Evolutionary conservation across 73 alveolate genomes (phyloP), one percentile per base, ranked within the genome.

Genomic region (Loxodes magnus): DNA sequence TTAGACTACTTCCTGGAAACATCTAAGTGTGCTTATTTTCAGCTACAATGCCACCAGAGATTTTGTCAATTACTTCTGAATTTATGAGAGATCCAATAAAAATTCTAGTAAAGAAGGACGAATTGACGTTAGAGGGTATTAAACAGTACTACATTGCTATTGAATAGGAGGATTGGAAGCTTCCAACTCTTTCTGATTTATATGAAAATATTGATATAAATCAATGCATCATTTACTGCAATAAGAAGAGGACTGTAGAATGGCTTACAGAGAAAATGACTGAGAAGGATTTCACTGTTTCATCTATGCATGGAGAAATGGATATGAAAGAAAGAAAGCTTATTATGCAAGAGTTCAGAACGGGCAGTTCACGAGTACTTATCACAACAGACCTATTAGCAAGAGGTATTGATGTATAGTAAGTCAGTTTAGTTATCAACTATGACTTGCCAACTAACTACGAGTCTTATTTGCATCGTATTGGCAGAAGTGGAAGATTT

Each of bases 401-500:
- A 22, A 87, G 98, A 62, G 98, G 98, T 29, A 63, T 91, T 35
- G 98, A 91, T 71, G 97, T 91, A 59, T 87, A 91, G 74, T 94
- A 87, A 66, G 97, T 91, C 26, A 68, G 93, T 12, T 75, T 92
- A 35, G 97, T 92, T 56, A 84, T 92, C 43, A 84, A 88, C 69
- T 88, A 84, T 56, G 98, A 92, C 44, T 65, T 92, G 26, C 98
- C 98, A 6, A 48, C 66, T 23, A 83, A 79, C 67, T 85, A 94
- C 56, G 98, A 94, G 85, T 79, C 79, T 63, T 94, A 94, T 57
- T 67, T 94, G 41, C 98, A 94, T 61, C 88, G 99, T 44, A 94
- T 94, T 36, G 98, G 98, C 37, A 86, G 99, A 60, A 76, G 96
- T 23, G 99, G 99, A 6, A 92, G 98, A 64, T 92, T 85, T 69